Evolutionary conservation across 805 yeast species (phyloP).

Genomic region (Saturnispora besseyi): DNA sequence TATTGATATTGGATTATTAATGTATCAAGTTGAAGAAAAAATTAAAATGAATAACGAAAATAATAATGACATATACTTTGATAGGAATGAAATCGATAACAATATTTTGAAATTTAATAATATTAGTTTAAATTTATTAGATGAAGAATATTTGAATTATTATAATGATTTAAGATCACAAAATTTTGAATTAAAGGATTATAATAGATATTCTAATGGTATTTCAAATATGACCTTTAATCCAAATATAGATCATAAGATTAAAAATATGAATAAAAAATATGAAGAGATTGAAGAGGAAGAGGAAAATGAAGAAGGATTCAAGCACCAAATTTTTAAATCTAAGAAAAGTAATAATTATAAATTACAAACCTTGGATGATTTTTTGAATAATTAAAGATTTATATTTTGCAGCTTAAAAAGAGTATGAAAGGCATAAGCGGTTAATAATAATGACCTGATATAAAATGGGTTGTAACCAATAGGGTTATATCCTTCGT

Average conservation of each 20-base stretch:
- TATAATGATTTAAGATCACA: slow-evolving; percentile 24
- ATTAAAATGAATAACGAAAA: slow-evolving; percentile 12
- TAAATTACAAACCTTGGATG: slow-evolving; percentile 74
- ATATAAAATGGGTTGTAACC: too few species aligned
- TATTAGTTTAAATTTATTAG: slow-evolving; percentile 13
- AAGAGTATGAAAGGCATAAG: too few species aligned
- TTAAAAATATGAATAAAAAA: neutral
- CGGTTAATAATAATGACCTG: too few species aligned
- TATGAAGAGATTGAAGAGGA: neutral
- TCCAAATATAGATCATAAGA: neutral
- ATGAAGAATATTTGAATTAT: slow-evolving; percentile 19
- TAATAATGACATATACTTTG: neutral
- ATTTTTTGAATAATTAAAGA: slow-evolving; percentile 43
- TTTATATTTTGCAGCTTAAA: neutral
- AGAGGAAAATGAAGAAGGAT: neutral
- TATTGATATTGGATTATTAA: slow-evolving; percentile 23
- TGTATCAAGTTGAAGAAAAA: slow-evolving; percentile 20
- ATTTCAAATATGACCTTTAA: slow-evolving; percentile 11
- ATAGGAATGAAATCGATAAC: neutral
- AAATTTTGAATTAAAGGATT: slow-evolving; percentile 33
- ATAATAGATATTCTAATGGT: slow-evolving; percentile 24
- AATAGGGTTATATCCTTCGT: too few species aligned
- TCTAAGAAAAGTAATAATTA: slow-evolving; percentile 26
- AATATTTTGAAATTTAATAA: slow-evolving; percentile 11
- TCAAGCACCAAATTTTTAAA: neutral